Evolutionary conservation across 768 basidiomycete genomes (phyloP).

Genomic region (Pulveroboletus ravenelii): DNA sequence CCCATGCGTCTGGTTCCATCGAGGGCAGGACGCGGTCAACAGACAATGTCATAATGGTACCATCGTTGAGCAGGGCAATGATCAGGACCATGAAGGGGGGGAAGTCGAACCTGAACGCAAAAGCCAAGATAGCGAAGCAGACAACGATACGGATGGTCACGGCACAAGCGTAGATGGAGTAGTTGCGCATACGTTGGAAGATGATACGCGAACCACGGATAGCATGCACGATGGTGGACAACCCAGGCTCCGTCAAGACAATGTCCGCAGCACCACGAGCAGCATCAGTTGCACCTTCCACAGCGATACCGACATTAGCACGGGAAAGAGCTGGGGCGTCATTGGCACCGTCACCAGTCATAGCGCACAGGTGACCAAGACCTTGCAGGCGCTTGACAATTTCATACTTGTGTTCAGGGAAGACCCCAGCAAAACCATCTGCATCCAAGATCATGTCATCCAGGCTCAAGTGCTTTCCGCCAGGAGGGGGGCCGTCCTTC

Average conservation of each 20-base stretch:
- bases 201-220: conserved; percentile 98
- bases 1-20: conserved; percentile 91
- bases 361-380: conserved; percentile 93
- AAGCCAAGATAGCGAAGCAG: conserved; percentile 92
- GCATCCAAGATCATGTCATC: conserved; percentile 99
- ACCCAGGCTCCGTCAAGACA: conserved; percentile 95
- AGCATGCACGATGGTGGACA: conserved; percentile 98
- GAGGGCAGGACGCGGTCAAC: conserved; percentile 95
- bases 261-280: conserved; percentile 99
- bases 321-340: conserved; percentile 97
- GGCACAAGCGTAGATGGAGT: conserved; percentile 94
- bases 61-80: conserved; percentile 95
- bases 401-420: conserved; percentile 99
- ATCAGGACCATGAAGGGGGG: conserved; percentile 99
- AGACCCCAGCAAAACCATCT: conserved; percentile 98
- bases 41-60: conserved; percentile 98
- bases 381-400: conserved; percentile 98
- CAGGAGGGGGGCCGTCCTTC: conserved; percentile 91
- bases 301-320: conserved; percentile 99
- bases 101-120: conserved; percentile 97
- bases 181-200: conserved; percentile 99
- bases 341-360: conserved; percentile 99
- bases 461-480: conserved; percentile 74
- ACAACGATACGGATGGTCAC: conserved; percentile 99
- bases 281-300: conserved; percentile 98